These are phyloP conservation scores for Brassica carinata DNA, from an alignment of 345 rosid species.

Conservation along the genomic window DNA sequence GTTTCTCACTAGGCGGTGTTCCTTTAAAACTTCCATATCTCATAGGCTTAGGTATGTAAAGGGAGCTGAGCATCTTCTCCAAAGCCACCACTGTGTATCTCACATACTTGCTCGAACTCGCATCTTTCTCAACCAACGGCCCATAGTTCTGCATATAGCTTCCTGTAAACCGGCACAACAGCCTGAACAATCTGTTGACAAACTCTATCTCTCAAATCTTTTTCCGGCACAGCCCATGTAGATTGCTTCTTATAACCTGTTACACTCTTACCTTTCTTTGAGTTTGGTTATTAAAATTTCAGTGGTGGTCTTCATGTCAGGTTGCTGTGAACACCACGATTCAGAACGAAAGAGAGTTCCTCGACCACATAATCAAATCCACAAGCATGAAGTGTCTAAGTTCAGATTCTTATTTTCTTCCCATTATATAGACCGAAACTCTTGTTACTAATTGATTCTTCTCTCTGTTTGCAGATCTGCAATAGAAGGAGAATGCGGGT, in stretches of 20 bases:
- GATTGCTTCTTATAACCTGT: conserved; percentile 65
- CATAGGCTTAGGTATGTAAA: conserved; percentile 74
- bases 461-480: conserved; percentile 57
- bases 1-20: conserved; percentile 57
- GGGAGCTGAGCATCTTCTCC: conserved; percentile 82
- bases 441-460: neutral
- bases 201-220: conserved; percentile 87
- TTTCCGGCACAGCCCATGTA: conserved; percentile 71
- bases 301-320: conserved; percentile 19
- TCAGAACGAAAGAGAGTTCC: conserved; percentile 44
- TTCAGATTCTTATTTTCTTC: neutral
- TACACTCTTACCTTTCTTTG: neutral
- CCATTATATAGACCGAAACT: neutral
- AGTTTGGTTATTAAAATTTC: neutral
- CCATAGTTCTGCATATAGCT: conserved; percentile 99
- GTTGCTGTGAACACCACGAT: conserved; percentile 47
- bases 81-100: conserved; percentile 78
- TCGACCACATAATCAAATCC: conserved; percentile 44
- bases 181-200: conserved; percentile 78
- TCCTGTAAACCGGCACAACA: conserved; percentile 78
- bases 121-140: conserved; percentile 88
- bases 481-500: conserved; percentile 80
- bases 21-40: conserved; percentile 91
- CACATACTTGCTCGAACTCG: conserved; percentile 83
- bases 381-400: conserved; percentile 48